phyloP scores from a whole-genome alignment of 768 basidiomycete species.

The Suillus lakei region DNA sequence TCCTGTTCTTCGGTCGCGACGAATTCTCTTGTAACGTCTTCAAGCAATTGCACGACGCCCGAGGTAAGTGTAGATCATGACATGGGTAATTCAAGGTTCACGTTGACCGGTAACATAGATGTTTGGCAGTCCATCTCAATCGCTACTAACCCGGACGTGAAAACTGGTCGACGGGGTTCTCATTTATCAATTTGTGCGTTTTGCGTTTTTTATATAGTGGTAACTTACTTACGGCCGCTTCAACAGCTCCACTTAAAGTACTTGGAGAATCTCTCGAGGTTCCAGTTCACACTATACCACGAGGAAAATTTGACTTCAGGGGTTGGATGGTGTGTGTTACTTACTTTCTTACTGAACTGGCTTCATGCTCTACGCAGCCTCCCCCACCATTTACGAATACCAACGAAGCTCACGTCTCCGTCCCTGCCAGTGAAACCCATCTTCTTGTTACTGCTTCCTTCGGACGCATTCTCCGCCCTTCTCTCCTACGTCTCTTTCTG shows the following conservation, averaged over 20 bases:
- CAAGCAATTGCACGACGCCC: slow-evolving; percentile 60
- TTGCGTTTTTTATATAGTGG: not conserved
- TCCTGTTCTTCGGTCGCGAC: slow-evolving; percentile 90
- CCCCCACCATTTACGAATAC: slow-evolving; percentile 42
- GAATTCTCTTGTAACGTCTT: slow-evolving; percentile 84
- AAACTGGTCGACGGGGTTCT: slow-evolving; percentile 64
- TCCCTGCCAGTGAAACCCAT: slow-evolving; percentile 41
- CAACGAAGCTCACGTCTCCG: slow-evolving; percentile 1
- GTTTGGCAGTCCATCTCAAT: slow-evolving; percentile 74
- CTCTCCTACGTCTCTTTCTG: slow-evolving; percentile 65
- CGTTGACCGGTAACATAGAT: slow-evolving; percentile 50
- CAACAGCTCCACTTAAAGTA: slow-evolving; percentile 70
- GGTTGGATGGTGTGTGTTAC: slow-evolving; percentile 59
- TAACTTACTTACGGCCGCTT: not conserved
- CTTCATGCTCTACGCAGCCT: slow-evolving; percentile 42
- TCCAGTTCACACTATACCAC: slow-evolving; percentile 65
- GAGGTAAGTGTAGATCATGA: slow-evolving; percentile 49
- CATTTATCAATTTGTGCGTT: slow-evolving; percentile 56
- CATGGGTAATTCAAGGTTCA: slow-evolving; percentile 6
- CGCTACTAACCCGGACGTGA: slow-evolving; percentile 73
- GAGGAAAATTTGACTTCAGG: slow-evolving; percentile 60
- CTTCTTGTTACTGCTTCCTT: slow-evolving; percentile 89
- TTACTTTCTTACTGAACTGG: slow-evolving; percentile 1
- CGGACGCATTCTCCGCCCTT: slow-evolving; percentile 77
- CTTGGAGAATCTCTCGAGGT: slow-evolving; percentile 59